These are phyloP conservation scores for Lecanicillium sp. DNA, from an alignment of 2,329 filamentous ascomycete species.

Conservation along the genomic window DNA sequence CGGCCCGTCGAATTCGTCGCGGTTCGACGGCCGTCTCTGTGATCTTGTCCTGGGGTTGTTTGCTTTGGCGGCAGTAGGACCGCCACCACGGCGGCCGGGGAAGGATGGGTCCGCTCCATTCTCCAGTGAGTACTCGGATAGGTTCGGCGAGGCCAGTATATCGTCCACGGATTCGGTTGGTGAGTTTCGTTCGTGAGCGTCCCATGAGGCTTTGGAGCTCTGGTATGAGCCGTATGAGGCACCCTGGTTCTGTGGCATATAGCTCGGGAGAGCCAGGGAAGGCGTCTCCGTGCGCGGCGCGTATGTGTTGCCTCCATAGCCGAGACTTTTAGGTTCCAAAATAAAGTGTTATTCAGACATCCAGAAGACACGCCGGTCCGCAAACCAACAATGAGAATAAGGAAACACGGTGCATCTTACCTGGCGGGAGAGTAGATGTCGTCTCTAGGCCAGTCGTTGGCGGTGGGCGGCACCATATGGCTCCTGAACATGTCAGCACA, in stretches of 20 bases:
- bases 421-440: conserved; percentile 8
- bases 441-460: conserved; percentile 8
- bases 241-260: conserved; percentile 28
- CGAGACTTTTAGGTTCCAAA: conserved; percentile 6
- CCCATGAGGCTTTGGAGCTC: conserved; percentile 36
- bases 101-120: conserved; percentile 34
- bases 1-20: conserved; percentile 84
- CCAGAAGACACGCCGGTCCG: too few species aligned
- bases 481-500: background rate
- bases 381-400: conserved; percentile 1
- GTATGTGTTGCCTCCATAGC: conserved; percentile 6
- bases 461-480: conserved; percentile 1
- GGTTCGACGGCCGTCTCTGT: conserved; percentile 67
- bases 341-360: background rate
- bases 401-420: conserved; percentile 4
- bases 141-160: conserved; percentile 47
- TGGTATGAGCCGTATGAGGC: conserved; percentile 29
- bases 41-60: conserved; percentile 38
- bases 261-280: conserved; percentile 30
- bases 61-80: conserved; percentile 35
- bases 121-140: conserved; percentile 55
- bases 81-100: conserved; percentile 29
- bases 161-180: conserved; percentile 52
- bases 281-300: conserved; percentile 28
- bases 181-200: conserved; percentile 43